These are phyloP conservation scores for Geotrichum aggregatum DNA, from an alignment of 1,139 yeast genomes.

Conservation along the genomic window DNA sequence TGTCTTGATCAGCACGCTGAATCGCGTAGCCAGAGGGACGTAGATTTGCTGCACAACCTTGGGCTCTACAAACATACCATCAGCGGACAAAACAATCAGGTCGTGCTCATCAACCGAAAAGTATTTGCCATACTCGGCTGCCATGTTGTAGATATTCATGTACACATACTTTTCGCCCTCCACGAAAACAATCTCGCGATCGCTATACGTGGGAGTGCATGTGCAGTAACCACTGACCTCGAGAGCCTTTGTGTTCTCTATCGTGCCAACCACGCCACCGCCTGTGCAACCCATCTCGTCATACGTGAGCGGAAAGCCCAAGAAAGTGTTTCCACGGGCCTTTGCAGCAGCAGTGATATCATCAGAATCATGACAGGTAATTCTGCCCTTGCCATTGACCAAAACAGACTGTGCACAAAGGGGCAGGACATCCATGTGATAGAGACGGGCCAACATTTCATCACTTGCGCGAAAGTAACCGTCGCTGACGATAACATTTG, in stretches of 20 bases:
- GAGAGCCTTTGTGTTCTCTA: constrained; percentile 20
- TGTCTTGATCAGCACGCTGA: constrained; percentile 37
- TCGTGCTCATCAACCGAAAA: constrained; percentile 42
- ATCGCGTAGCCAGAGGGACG: constrained; percentile 38
- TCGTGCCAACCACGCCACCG: constrained; percentile 18
- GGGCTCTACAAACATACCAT: constrained; percentile 38
- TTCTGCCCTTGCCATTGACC: constrained; percentile 41
- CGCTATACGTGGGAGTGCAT: constrained; percentile 29
- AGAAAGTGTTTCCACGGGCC: constrained; percentile 4
- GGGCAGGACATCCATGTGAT: constrained; percentile 40
- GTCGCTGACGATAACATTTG: constrained; percentile 35
- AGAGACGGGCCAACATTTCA: constrained; percentile 29
- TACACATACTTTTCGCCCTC: constrained; percentile 23
- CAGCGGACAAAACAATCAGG: constrained; percentile 39
- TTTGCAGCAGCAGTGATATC: constrained; percentile 22
- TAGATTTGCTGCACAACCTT: constrained; percentile 25
- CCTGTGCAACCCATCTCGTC: constrained; percentile 24
- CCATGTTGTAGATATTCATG: constrained; percentile 39
- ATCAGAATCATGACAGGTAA: constrained; percentile 32
- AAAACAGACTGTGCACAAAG: constrained; percentile 39
- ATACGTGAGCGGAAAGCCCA: constrained; percentile 2
- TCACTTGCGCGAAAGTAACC: constrained; percentile 16
- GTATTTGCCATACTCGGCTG: constrained; percentile 39
- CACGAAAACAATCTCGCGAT: constrained; percentile 31
- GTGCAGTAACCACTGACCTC: constrained; percentile 37